Evolutionary conservation across 2,329 filamentous ascomycete species (phyloP), one percentile per base, ranked within the genome.

Genomic region (Teratosphaeria viscida): DNA sequence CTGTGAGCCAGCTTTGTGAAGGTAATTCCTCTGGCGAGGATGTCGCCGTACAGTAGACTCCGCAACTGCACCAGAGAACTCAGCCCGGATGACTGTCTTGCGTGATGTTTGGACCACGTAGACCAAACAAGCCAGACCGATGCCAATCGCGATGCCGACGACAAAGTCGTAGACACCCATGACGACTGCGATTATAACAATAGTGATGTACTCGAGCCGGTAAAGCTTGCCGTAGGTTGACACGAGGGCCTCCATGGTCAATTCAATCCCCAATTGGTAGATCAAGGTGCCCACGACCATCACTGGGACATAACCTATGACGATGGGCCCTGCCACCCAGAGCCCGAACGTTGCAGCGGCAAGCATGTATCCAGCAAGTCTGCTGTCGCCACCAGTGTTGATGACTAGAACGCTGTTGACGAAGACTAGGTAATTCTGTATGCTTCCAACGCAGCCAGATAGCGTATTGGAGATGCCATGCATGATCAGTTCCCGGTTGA

Each of bases 111-210:
- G 92, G 29, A 96, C 86, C 32, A 96, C 90, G 63, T 95, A 88
- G 54, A 90, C 92, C 27, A 95, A 82, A 70, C 95, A 97, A 0
- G 94, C 94, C 53, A 99, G 79, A 1, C 95, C 81, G 58, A 99
- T 95, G 4, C 94, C 94, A 34, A 96, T 83, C 11, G 94, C 85
- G 53, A 99, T 96, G 23, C 94, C 94, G 32, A 91, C 85, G 3
- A 99, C 94, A 70, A 99, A 99, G 74, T 99, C 94, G 75, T 95
- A 92, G 10, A 91, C 85, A 1, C 94, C 94, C 94, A 99, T 99
- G 47, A 95, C 90, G 23, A 96, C 77, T 1, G 96, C 91, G 64
- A 97, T 97, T 43, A 85, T 85, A 59, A 96, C 77, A 54, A 96
- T 86, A 6, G 94, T 99, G 37, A 94, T 72, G 72, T 96, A 99